A percentile compares a stretch with the other conserved stretches of the same genome.
These are phyloP conservation scores for Zalerion maritima DNA, from an alignment of 495 filamentous ascomycete genomes.

Conservation along the genomic window DNA sequence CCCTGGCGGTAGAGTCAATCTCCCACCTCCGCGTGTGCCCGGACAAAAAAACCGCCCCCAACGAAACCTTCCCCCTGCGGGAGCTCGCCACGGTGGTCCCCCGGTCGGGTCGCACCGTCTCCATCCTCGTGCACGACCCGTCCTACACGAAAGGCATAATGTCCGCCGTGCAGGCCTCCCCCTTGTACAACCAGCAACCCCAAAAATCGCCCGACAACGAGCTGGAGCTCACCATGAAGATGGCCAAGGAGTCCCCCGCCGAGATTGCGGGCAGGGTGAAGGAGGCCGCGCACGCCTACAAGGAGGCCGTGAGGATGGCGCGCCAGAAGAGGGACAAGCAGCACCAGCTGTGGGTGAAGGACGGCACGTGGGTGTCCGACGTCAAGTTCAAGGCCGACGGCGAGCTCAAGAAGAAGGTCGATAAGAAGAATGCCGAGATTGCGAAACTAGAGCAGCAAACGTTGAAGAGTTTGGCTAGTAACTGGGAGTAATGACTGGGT, in stretches of 20 bases:
- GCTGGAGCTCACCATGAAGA: conserved; percentile 54
- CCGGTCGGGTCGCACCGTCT: conserved; percentile 46
- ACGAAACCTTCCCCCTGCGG: conserved; percentile 40
- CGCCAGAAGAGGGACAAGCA: conserved; percentile 44
- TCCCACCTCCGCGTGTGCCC: conserved; percentile 50
- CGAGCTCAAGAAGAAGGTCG: conserved; percentile 61
- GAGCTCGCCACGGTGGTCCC: conserved; percentile 68
- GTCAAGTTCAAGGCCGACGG: conserved; percentile 50
- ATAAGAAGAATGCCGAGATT: conserved; percentile 51
- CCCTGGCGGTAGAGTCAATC: conserved; percentile 51
- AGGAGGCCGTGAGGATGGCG: conserved; percentile 39
- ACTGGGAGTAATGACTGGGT: too few species aligned
- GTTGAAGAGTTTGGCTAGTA: conserved; percentile 38
- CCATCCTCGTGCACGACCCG: conserved; percentile 40
- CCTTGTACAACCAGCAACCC: conserved; percentile 55
- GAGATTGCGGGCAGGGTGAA: conserved; percentile 43
- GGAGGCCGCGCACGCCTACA: conserved; percentile 41
- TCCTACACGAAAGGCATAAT: conserved; percentile 57
- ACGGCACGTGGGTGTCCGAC: conserved; percentile 45
- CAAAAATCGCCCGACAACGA: conserved; percentile 52
- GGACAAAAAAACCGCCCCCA: conserved; percentile 28
- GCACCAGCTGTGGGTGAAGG: conserved; percentile 49
- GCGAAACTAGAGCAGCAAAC: conserved; percentile 53
- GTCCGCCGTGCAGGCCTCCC: conserved; percentile 51
- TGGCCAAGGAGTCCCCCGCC: conserved; percentile 49